Percentiles rank a stretch among this genome's conserved stretches.
Evolutionary conservation across 192 early-diverging fungal genomes (phyloP).

Genomic region (Haplosporangium gracile): DNA sequence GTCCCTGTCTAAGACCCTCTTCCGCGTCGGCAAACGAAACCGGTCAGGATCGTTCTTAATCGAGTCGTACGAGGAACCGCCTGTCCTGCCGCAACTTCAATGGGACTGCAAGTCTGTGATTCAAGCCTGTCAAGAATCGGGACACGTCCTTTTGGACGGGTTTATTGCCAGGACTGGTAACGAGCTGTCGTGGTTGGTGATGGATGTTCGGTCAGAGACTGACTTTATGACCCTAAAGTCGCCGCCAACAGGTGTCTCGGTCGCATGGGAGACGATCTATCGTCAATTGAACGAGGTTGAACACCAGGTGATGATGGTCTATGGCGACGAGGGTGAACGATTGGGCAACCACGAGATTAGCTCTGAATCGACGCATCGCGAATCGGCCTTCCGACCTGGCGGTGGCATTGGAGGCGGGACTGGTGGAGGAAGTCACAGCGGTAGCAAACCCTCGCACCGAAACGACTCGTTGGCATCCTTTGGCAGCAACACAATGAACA

Average conservation of each 20-base stretch:
- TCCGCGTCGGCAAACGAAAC: conserved; percentile 40
- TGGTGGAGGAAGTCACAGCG: conserved; percentile 17
- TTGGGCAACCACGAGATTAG: conserved; percentile 34
- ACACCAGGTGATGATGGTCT: conserved; percentile 49
- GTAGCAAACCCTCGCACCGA: conserved; percentile 27
- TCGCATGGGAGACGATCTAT: conserved; percentile 56
- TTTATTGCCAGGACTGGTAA: conserved; percentile 48
- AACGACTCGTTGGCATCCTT: conserved; percentile 51
- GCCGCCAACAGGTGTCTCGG: conserved; percentile 39
- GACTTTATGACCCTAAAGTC: conserved; percentile 19
- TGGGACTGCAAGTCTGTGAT: conserved; percentile 46
- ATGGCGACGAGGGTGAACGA: conserved; percentile 44
- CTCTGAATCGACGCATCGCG: conserved; percentile 48
- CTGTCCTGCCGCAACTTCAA: conserved; percentile 40
- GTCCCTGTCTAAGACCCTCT: conserved; percentile 38
- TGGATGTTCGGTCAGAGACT: conserved; percentile 26
- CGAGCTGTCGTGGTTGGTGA: conserved; percentile 41
- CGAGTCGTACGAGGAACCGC: conserved; percentile 49
- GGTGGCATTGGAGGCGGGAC: conserved; percentile 8
- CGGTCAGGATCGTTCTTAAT: conserved; percentile 52
- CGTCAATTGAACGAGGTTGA: conserved; percentile 54
- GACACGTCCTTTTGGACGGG: conserved; percentile 34
- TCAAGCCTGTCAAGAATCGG: conserved; percentile 43
- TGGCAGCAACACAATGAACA: conserved; percentile 50
- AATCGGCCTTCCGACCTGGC: conserved; percentile 27